Evolutionary conservation across 2,329 filamentous ascomycete genomes (phyloP), one percentile per base, ranked within the genome.

Genomic region (Claviceps citrina): DNA sequence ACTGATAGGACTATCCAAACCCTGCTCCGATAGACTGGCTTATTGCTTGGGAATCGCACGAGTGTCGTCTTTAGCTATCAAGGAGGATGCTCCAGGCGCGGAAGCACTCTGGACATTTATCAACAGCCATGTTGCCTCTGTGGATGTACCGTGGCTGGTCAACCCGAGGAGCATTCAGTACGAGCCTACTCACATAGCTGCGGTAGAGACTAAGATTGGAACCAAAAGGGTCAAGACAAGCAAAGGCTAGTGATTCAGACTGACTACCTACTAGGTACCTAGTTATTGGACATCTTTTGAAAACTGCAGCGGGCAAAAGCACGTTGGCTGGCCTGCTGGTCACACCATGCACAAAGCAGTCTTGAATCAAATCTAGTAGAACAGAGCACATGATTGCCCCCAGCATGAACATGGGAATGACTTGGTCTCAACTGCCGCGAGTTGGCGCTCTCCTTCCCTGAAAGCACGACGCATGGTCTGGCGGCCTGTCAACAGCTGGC

Each of bases 51-150:
- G 71, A 2, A 64, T 84, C 8, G 73, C 76, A 1, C 67, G 77
- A 26, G 76, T 76, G 1, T 81, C 78, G 1, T 75, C 76, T 18
- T 60, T 85, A 25, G 81, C 70, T 0, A 54, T 85, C 6, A 56
- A 65, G 16, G 61, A 63, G 6, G 67, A 62, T 28, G 74, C 78
- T 0, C 75, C 76, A 0, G 68, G 71, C 31, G 65, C 71, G 0
- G 65, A 65, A 37, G 65, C 70, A 1, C 54, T 85, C 8, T 53
- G 78, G 19, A 65, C 75, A 4, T 72, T 76, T 47, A 66, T 76
- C 1, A 56, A 64, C 24, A 59, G 66, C 27, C 60, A 64, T 41
- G 72, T 83, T 1, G 56, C 64, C 1, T 54, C 64, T 1, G 59
- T 79, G 19, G 59, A 71, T 27, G 63, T 70, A 19, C 53, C 61